Base-by-base conservation (phyloP, 306 rosid genomes). In the Clitoria ternatea region DNA sequence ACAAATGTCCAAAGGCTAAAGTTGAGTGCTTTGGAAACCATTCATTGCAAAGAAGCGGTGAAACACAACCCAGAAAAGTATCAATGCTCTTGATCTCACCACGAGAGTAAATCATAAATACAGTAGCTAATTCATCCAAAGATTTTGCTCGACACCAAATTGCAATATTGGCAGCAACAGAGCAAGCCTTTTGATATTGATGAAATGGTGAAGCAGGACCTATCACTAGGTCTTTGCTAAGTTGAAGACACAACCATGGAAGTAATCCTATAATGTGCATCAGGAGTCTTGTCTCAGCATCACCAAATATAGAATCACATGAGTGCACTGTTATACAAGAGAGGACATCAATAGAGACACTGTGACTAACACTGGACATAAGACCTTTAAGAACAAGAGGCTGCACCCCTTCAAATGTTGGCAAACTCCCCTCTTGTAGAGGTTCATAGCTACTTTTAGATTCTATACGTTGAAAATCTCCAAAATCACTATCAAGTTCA, bases 1-100 rank as follows among this genome's bases (percentile, higher is more conserved):
- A 71, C 66, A 95, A 84, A 88, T 95, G 99, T 48, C 99, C 99
- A 2, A 95, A 95, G 42, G 96, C 97, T 76, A 87, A 74, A 10
- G 97, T 89, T 0, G 99, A 95, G 85, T 91, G 96, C 77, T 87
- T 89, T 27, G 99, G 99, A 70, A 95, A 91, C 99, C 99, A 95
- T 79, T 89, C 96, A 14, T 82, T 85, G 83, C 97, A 85, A 49
- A 95, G 74, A 63, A 91, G 84, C 24, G 99, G 97, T 1, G 97
- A 91, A 72, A 95, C 96, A 71, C 96, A 85, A n/a, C 90, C 92
- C 56, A 95, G 96, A 66, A 95, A 93, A 63, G 79, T 86, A 57
- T 85, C 90, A n/a, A 88, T 75, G 42, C 85, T 89, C 79, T 81
- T 86, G 80, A 95, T 87, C 86, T 95, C 97, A 20, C 96, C 92